Base-by-base conservation (phyloP, 1,284 basidiomycete genomes). In the Trichosporon ovoides region DNA sequence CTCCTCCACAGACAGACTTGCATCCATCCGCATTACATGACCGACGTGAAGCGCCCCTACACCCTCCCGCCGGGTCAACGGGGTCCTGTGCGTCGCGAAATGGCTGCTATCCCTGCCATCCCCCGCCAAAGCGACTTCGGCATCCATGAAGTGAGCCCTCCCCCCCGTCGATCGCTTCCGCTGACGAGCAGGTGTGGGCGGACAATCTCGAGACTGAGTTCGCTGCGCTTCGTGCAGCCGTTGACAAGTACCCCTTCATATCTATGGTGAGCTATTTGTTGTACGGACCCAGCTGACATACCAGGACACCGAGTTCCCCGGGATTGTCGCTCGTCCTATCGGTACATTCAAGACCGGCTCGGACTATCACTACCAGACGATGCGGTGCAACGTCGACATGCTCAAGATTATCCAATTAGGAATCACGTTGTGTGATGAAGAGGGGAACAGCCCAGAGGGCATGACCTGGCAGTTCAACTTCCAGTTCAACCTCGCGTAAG, bases 391-490 rank as follows among this genome's bases (percentile, higher is more conserved):
- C 77, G 96, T 98, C 70, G 95, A 99, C 82, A 82, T 98, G 56
- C 83, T 98, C 69, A 93, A 92, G 80, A 91, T 98, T 78, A 97
- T 99, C 57, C 95, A 99, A 80, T 85, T 98, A 58, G 95, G 95
- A 9, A 83, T 99, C 66, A 97, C 95, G 2, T 81, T 99, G 37
- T 88, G 90, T 53, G 93, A 98, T 74, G 92, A 92, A 75, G 84
- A 96, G 33, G 95, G 95, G 7, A 87, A 93, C 70, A 85, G 87
- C 59, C 91, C 94, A 62, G 91, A 94, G 55, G 84, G 87, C 52
- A 89, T 89, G 53, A 97, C 93, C 34, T 99, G 95, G 95, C 96
- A 99, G 78, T 99, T 99, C 81, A 98, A 99, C 79, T 98, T 99
- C 79, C 84, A 85, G 67, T 99, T 98, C 79, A 91, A 85, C 77